Base-by-base conservation (phyloP, 2,329 filamentous ascomycete genomes). In the Monilinia laxa region DNA sequence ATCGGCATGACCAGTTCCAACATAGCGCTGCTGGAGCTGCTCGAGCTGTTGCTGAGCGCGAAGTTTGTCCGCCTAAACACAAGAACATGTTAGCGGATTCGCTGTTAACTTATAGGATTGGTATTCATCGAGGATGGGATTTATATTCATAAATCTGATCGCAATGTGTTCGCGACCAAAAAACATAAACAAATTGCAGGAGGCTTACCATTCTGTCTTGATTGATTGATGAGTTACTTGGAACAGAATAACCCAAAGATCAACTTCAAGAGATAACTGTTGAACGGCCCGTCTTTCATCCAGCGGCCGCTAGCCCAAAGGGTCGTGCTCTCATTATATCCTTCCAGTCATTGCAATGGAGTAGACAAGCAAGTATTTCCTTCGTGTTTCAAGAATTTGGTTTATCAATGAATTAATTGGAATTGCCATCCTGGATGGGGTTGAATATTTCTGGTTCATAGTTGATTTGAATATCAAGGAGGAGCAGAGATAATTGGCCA, bases 21-120 rank as follows among this genome's bases (percentile, higher is more conserved):
- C 85, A 82, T 95, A 97, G 76, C 96, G 96, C 75, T 93, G 90
- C 80, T 99, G 95, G 23, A 98, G 90, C 71, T 93, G 90, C 80
- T 99, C 95, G 77, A 99, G 93, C 79, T 99, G 95, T 80, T 99
- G 95, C 74, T 97, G 92, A 12, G 92, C 95, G 77, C 95, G 93
- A 71, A 99, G 90, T 81, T 99, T 99, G 82, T 99, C 95, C 79
- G 95, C 95, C 95, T 89, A 58, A 56, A 42, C 18, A 23, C n/a
- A 40, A 28, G 31, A 18, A 52, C 20, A 12, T 51, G 10, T 63
- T 40, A 63, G 60, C 11, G 18, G 7, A 10, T 42, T 54, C 28
- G 2, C 20, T 38, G 14, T n/a, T 51, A 12, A 51, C n/a, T 51
- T n/a, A 23, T 20, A 64, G 28, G 10, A 18, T 18, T 55, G 20